phyloP scores from a whole-genome alignment of 1,284 basidiomycete genomes.

The Cryptococcus maquisensis region DNA sequence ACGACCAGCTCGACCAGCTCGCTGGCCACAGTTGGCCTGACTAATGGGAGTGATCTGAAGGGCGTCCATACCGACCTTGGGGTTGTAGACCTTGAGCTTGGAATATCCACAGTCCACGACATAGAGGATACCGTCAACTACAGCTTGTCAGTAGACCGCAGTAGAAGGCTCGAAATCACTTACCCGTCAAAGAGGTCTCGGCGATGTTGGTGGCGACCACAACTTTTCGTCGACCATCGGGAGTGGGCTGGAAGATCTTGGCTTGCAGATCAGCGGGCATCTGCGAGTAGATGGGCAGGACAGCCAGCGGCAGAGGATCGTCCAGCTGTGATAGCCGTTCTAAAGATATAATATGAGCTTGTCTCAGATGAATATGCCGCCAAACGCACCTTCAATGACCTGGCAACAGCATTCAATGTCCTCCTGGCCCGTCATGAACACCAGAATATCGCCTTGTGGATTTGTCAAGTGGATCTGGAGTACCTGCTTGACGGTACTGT shows the following conservation, averaged over 20 bases:
- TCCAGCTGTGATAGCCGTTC: constrained; percentile 88
- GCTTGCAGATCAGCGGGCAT: constrained; percentile 99
- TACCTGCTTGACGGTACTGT: constrained; percentile 95
- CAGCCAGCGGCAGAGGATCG: constrained; percentile 76
- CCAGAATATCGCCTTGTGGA: constrained; percentile 91
- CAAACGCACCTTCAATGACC: constrained; percentile 68
- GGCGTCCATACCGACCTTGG: constrained; percentile 98
- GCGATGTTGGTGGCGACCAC: constrained; percentile 99
- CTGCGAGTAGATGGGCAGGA: constrained; percentile 97
- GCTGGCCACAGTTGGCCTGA: constrained; percentile 94
- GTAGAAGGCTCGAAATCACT: constrained; percentile 13
- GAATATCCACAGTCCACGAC: constrained; percentile 96
- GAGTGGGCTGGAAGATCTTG: constrained; percentile 91
- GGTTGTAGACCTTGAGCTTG: constrained; percentile 98
- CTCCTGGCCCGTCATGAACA: constrained; percentile 99
- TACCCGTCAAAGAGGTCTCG: constrained; percentile 91
- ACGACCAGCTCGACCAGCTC: constrained; percentile 91
- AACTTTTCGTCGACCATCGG: constrained; percentile 92
- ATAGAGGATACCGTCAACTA: constrained; percentile 94
- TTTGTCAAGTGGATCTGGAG: constrained; percentile 91
- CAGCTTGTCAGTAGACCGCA: background rate
- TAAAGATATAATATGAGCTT: constrained; percentile 40
- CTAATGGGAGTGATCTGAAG: constrained; percentile 98
- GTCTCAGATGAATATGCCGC: background rate
- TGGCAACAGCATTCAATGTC: constrained; percentile 95